Conservation (phyloP, 192 early-diverging fungal genomes). For the Lunasporangiospora selenospora region DNA sequence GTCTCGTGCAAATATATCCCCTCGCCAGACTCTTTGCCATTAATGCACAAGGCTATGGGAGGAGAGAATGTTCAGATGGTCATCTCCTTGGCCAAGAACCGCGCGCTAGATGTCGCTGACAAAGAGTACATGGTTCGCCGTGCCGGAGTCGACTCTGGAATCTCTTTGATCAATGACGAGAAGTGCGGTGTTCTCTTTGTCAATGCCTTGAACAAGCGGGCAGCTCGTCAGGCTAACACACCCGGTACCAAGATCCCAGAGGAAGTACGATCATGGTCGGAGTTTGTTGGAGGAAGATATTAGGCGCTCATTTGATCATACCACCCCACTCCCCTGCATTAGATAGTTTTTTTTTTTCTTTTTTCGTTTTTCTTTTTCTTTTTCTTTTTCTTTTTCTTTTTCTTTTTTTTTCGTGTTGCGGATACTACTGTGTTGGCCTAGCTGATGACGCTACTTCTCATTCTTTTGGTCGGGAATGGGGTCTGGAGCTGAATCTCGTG, state of each 20-base stretch:
- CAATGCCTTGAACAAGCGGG: conserved; percentile 73
- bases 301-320: conserved; percentile 5
- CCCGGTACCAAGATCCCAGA: conserved; percentile 56
- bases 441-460: not conserved
- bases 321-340: no score
- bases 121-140: conserved; percentile 85
- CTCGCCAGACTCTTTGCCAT: conserved; percentile 59
- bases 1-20: conserved; percentile 43
- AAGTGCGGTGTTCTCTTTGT: conserved; percentile 94
- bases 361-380: not conserved
- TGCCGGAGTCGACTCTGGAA: conserved; percentile 96
- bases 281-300: conserved; percentile 65
- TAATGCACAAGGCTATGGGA: conserved; percentile 63
- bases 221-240: conserved; percentile 34
- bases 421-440: not conserved
- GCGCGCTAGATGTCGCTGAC: conserved; percentile 62
- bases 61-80: conserved; percentile 74
- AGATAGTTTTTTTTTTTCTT: not conserved
- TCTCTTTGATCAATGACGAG: conserved; percentile 95
- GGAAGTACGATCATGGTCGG: conserved; percentile 72
- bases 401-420: not conserved
- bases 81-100: conserved; percentile 72
- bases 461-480: conserved; percentile 43
- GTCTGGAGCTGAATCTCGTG: not conserved
- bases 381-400: not conserved